Conservation (phyloP, 257 asterid genomes). For the Nicotiana sylvestris region DNA sequence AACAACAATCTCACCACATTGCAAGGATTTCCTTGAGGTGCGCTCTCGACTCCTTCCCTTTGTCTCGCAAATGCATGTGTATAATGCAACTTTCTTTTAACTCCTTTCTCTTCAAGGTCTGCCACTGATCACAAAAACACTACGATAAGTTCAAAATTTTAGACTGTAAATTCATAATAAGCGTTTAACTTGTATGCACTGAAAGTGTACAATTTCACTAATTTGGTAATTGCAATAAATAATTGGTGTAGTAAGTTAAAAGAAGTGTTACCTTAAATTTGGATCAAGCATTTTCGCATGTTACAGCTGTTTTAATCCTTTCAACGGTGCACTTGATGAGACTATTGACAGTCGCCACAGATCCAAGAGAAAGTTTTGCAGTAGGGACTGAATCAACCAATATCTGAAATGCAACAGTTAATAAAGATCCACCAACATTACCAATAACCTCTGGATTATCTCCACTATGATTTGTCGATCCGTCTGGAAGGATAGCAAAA, state of each 20-base stretch:
- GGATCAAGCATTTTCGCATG: slow-evolving; percentile 36
- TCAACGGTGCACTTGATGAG: slow-evolving; percentile 83
- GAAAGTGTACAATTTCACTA: background rate
- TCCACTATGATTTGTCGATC: slow-evolving; percentile 33
- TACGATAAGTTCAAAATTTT: background rate
- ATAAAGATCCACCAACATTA: slow-evolving; percentile 49
- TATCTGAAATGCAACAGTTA: slow-evolving; percentile 78
- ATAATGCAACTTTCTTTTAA: slow-evolving; percentile 24
- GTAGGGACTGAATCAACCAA: slow-evolving; percentile 77
- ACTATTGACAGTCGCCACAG: slow-evolving; percentile 73
- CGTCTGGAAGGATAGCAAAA: slow-evolving; percentile 90
- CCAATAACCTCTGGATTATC: slow-evolving; percentile 34
- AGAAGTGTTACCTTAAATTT: slow-evolving; percentile 13
- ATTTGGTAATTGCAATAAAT: background rate
- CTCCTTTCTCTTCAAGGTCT: background rate
- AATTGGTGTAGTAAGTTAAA: no score
- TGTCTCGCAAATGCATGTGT: slow-evolving; percentile 4
- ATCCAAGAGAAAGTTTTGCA: slow-evolving; percentile 68
- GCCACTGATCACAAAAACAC: background rate
- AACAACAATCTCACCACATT: slow-evolving; percentile 10
- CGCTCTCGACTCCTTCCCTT: slow-evolving; percentile 71
- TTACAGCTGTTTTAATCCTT: slow-evolving; percentile 60
- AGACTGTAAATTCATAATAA: background rate
- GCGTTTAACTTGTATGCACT: background rate
- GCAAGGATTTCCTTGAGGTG: slow-evolving; percentile 50